Percentiles rank a stretch among this genome's conserved stretches.
phyloP scores from a whole-genome alignment of 1,139 yeast genomes.

The Spencermartinsiella ligniputridi region DNA sequence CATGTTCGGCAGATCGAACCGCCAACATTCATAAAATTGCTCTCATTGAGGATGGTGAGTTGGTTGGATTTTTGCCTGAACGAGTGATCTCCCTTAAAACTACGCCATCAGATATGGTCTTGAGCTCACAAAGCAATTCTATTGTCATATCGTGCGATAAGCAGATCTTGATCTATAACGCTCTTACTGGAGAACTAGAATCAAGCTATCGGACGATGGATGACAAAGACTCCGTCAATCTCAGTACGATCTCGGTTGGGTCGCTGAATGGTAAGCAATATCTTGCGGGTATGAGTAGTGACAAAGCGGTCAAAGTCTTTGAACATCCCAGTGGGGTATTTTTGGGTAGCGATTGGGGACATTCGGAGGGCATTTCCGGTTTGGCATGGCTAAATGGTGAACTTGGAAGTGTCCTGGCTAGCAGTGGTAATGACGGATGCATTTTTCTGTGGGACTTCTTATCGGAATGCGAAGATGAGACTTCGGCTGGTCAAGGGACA shows the following conservation, averaged over 20 bases:
- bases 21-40: conserved; percentile 47
- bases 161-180: conserved; percentile 40
- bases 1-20: conserved; percentile 58
- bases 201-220: conserved; percentile 41
- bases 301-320: conserved; percentile 54
- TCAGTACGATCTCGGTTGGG: conserved; percentile 26
- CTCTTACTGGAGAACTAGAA: conserved; percentile 36
- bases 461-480: background rate
- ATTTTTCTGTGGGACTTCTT: conserved; percentile 26
- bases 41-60: conserved; percentile 18
- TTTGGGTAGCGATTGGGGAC: conserved; percentile 58
- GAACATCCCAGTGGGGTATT: conserved; percentile 44
- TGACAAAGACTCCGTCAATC: conserved; percentile 24
- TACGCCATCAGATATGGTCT: conserved; percentile 41
- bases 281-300: conserved; percentile 47
- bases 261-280: conserved; percentile 18
- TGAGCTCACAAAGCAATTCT: conserved; percentile 35
- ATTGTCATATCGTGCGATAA: conserved; percentile 51
- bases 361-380: conserved; percentile 52
- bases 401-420: conserved; percentile 24
- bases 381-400: conserved; percentile 31
- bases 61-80: conserved; percentile 34
- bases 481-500: background rate
- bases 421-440: conserved; percentile 30
- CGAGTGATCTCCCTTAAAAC: conserved; percentile 48